Conservation (phyloP, 1,284 basidiomycete genomes). For the Thelephora terrestris region DNA sequence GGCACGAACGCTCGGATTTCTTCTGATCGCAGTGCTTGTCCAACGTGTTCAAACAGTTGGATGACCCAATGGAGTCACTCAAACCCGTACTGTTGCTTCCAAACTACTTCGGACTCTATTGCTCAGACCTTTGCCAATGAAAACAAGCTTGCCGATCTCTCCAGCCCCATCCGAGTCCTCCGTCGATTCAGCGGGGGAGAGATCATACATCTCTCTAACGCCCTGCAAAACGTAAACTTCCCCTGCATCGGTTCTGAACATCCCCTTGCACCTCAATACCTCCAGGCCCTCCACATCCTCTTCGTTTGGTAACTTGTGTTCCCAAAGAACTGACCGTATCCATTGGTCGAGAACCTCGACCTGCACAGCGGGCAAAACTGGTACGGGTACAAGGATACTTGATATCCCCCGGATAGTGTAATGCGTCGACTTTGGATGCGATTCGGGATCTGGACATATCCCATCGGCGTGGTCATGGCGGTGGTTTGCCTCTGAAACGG, state of each 20-base stretch:
- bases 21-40: no score
- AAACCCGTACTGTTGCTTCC: conserved; percentile 16
- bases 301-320: conserved; percentile 34
- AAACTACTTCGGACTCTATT: conserved; percentile 43
- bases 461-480: conserved; percentile 24
- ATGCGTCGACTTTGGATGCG: conserved; percentile 29
- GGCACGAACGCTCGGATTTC: no score
- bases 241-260: conserved; percentile 46
- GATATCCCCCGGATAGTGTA: conserved; percentile 66
- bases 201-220: conserved; percentile 79
- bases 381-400: conserved; percentile 59
- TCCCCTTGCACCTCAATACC: conserved; percentile 78
- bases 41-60: no score
- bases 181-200: conserved; percentile 35
- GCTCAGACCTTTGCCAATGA: conserved; percentile 76
- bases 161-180: conserved; percentile 31
- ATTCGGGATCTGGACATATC: background rate
- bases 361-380: conserved; percentile 36
- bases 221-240: conserved; percentile 72
- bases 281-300: conserved; percentile 29
- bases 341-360: conserved; percentile 58
- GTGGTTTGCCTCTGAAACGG: conserved; percentile 25
- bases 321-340: conserved; percentile 77
- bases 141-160: conserved; percentile 67
- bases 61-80: no score